Evolutionary conservation across 805 yeast species (phyloP).

Genomic region (Saccharomycopsis sp.): DNA sequence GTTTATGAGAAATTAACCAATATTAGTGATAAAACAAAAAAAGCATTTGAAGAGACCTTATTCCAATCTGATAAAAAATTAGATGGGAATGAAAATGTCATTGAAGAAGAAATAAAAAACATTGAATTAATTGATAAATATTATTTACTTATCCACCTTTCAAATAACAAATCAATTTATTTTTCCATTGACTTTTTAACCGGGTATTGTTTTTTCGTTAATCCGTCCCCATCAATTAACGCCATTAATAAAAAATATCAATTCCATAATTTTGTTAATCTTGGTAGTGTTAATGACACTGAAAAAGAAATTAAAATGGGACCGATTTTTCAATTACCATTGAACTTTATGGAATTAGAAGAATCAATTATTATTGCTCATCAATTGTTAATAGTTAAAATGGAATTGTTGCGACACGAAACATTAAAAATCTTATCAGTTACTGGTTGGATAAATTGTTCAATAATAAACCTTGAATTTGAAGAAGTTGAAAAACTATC

Average conservation of each 20-base stretch:
- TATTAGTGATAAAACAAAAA: background rate
- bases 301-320: conserved; percentile 12
- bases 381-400: conserved; percentile 12
- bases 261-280: conserved; percentile 13
- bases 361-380: conserved; percentile 8
- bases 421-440: conserved; percentile 15
- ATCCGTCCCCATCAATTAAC: conserved; percentile 18
- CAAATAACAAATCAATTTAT: conserved; percentile 7
- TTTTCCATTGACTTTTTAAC: conserved; percentile 16
- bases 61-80: background rate
- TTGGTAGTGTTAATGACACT: background rate
- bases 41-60: background rate
- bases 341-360: conserved; percentile 3
- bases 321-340: conserved; percentile 5
- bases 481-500: conserved; percentile 8
- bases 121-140: conserved; percentile 6
- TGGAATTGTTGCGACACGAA: conserved; percentile 17
- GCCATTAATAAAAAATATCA: conserved; percentile 13
- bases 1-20: conserved; percentile 1
- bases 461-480: conserved; percentile 9
- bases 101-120: conserved; percentile 4
- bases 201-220: conserved; percentile 13
- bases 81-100: background rate
- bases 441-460: conserved; percentile 14
- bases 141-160: conserved; percentile 7